Evolutionary conservation across 228 moss, liverwort and hornwort species (phyloP).

Genomic region (Sphagnum magellanicum): DNA sequence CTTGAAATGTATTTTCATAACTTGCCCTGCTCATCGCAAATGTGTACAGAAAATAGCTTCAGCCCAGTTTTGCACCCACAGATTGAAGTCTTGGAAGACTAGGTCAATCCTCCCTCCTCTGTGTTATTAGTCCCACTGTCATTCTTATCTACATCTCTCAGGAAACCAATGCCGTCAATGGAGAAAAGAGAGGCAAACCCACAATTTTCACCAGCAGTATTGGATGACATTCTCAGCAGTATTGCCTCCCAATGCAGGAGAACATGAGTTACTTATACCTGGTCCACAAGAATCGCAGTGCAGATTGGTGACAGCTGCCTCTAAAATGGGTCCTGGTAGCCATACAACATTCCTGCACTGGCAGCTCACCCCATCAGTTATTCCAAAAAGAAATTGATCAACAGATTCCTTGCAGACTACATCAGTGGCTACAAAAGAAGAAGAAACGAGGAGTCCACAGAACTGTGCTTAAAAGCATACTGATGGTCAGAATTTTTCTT

Average conservation of each 20-base stretch:
- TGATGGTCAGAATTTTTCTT: not conserved
- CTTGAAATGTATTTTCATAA: conserved; percentile 73
- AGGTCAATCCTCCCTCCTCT: too few relatives aligned
- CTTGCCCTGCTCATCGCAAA: conserved; percentile 45
- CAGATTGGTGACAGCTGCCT: conserved; percentile 68
- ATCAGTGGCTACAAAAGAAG: not conserved
- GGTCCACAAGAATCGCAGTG: conserved; percentile 78
- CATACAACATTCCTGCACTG: conserved; percentile 96
- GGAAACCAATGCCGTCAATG: too few relatives aligned
- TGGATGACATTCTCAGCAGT: too few relatives aligned
- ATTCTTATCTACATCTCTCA: too few relatives aligned
- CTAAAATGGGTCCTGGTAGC: conserved; percentile 81
- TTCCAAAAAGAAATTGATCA: not conserved
- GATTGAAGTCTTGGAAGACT: too few relatives aligned
- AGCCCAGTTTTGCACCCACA: too few relatives aligned
- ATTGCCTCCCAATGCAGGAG: too few relatives aligned
- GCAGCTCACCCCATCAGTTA: conserved; percentile 15
- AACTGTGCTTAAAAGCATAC: not conserved
- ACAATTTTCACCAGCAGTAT: too few relatives aligned
- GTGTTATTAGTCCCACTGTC: too few relatives aligned
- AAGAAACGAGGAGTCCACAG: not conserved
- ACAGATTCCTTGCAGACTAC: not conserved
- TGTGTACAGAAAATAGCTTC: too few relatives aligned
- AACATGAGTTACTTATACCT: conserved; percentile 22
- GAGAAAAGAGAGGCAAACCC: too few relatives aligned